Base-by-base conservation (phyloP, 495 filamentous ascomycete genomes). In the Aspergillus carlsbadensis region DNA sequence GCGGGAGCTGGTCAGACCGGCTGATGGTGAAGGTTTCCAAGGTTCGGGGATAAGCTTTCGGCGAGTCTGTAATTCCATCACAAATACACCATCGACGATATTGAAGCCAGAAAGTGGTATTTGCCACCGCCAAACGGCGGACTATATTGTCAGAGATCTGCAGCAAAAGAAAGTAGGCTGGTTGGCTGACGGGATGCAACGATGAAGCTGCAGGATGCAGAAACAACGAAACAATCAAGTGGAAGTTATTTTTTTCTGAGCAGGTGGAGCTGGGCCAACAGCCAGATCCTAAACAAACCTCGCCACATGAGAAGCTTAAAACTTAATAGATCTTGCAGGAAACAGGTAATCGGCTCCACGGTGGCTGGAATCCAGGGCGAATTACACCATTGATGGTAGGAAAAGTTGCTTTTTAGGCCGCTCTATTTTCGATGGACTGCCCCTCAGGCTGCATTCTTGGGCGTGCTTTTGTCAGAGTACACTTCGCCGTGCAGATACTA, bases 151-250 rank as follows among this genome's bases (percentile, higher is more conserved):
- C n/a, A 15, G 14, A 8, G 43, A 56, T 40, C 43, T 36, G 43
- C 53, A 48, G 20, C 14, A 36, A 37, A 22, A 1, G 33, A 24
- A 17, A 48, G 18, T 8, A 54, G 22, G 35, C 31, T 44, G 50
- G 37, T 5, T 43, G n/a, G 22, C 14, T 2, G 18, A 34, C 15
- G 33, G 33, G 35, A n/a, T 24, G 15, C 20, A 47, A 39, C 20
- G 35, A 57, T 50, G 22, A 26, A 43, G 29, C 36, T 57, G 54
- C 45, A 44, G 45, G 45, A 57, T 43, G 26, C 26, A 29, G 26
- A 29, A 29, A 29, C 26, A 3, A 29, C 26, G 8, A 29, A 29
- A 29, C 26, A 29, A 29, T 29, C 8, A 3, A n/a, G n/a, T 8
- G 3, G 26, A 8, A 29, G 26, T 8, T 29, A 4, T 29, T 29